Evolutionary conservation across 805 yeast genomes (phyloP).

Genomic region (Teunomyces stri): DNA sequence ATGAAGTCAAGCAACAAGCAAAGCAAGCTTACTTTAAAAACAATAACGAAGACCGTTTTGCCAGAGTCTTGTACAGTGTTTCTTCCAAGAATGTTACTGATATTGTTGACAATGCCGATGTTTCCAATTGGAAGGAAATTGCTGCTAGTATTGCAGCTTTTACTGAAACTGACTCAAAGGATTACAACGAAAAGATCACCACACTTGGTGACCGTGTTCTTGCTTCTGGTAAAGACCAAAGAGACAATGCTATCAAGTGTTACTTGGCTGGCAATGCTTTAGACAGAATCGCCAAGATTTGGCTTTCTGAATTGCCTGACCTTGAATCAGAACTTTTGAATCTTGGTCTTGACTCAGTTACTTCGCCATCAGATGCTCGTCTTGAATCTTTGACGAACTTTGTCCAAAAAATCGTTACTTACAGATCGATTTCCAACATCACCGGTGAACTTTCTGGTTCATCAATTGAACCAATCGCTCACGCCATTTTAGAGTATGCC

Average conservation of each 20-base stretch:
- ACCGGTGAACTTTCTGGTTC: conserved; percentile 38
- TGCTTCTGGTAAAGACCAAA: conserved; percentile 30
- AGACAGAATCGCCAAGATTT: conserved; percentile 73
- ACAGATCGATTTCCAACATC: conserved; percentile 49
- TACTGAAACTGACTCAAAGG: conserved; percentile 37
- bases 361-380: conserved; percentile 78
- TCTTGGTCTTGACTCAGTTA: conserved; percentile 37
- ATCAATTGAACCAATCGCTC: conserved; percentile 49
- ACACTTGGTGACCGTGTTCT: conserved; percentile 78
- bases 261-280: conserved; percentile 80
- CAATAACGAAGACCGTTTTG: conserved; percentile 51
- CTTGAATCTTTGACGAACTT: conserved; percentile 76
- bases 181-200: conserved; percentile 54
- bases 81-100: conserved; percentile 59
- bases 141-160: conserved; percentile 68
- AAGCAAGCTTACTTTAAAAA: conserved; percentile 67
- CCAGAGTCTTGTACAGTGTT: conserved; percentile 72
- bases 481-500: conserved; percentile 77
- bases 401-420: conserved; percentile 80
- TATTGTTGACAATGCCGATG: conserved; percentile 72
- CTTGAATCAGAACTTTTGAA: conserved; percentile 45
- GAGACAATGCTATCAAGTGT: conserved; percentile 74
- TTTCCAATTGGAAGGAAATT: conserved; percentile 78
- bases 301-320: conserved; percentile 70
- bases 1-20: conserved; percentile 60